Percentiles rank a stretch among this genome's conserved stretches.
Conservation (phyloP, 1,284 basidiomycete genomes). For the Violaceomyces palustris region DNA sequence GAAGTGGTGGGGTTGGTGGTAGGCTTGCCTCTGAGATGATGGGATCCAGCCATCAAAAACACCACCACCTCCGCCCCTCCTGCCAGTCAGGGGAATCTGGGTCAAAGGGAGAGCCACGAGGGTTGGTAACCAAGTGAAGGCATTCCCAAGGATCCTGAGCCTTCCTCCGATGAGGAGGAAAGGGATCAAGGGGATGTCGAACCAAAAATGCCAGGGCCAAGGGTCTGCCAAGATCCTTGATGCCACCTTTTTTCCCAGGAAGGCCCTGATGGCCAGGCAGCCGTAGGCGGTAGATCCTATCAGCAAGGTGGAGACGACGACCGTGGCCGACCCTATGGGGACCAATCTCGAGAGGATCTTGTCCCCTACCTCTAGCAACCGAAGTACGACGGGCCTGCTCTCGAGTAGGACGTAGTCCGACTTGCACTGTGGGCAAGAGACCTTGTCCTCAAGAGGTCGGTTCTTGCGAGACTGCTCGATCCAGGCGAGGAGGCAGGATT, state of each 20-base stretch:
- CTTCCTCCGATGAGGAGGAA: constrained; percentile 39
- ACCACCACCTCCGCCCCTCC: too few relatives aligned
- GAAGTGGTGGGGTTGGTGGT: too few relatives aligned
- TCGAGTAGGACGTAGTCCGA: constrained; percentile 32
- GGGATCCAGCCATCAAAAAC: too few relatives aligned
- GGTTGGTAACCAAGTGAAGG: constrained; percentile 41
- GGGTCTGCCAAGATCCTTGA: constrained; percentile 19
- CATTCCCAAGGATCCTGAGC: constrained; percentile 35
- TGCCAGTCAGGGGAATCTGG: constrained; percentile 7
- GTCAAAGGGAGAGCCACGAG: constrained; percentile 32
- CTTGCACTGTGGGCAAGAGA: constrained; percentile 39
- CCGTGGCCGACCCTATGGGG: constrained; percentile 13
- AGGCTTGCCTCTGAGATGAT: too few relatives aligned
- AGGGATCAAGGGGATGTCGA: constrained; percentile 48
- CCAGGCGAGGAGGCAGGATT: constrained; percentile 38
- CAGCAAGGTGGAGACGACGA: constrained; percentile 18
- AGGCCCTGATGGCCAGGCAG: constrained; percentile 31
- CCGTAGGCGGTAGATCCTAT: constrained; percentile 34
- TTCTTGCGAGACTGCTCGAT: constrained; percentile 28
- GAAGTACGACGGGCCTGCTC: constrained; percentile 20
- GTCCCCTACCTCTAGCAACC: constrained; percentile 23
- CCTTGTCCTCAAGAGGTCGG: constrained; percentile 11
- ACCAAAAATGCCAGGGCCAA: constrained; percentile 45
- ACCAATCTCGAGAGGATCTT: constrained; percentile 12
- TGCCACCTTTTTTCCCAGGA: constrained; percentile 30